Evolutionary conservation across 176 grass and related monocot species (phyloP).

Genomic region (Bromus sterilis): DNA sequence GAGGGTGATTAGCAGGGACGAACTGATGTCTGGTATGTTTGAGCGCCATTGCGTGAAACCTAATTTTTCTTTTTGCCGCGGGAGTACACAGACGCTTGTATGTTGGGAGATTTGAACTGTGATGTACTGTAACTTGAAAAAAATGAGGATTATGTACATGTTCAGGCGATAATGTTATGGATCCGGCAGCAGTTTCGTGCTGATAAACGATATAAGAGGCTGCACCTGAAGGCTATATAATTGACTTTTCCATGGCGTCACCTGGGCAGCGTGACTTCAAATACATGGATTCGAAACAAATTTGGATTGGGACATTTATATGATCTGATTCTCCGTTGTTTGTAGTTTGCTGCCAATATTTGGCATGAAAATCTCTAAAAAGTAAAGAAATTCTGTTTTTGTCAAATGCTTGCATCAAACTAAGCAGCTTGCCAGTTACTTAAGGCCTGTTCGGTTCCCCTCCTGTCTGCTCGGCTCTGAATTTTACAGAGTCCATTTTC

Average conservation of each 20-base stretch:
- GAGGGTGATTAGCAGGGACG: background rate
- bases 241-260: background rate
- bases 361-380: too few relatives aligned
- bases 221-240: background rate
- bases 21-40: background rate
- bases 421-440: too few relatives aligned
- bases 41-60: background rate
- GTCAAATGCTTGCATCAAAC: too few relatives aligned
- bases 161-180: background rate
- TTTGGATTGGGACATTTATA: background rate
- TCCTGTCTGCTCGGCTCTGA: too few relatives aligned
- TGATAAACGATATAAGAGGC: background rate
- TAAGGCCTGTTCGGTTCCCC: too few relatives aligned
- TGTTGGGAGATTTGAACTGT: background rate
- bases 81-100: background rate
- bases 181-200: background rate
- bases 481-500: too few relatives aligned
- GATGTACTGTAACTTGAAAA: constrained; percentile 2
- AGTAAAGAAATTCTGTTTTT: too few relatives aligned
- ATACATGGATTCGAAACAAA: background rate
- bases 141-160: background rate
- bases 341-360: background rate
- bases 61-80: background rate
- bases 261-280: background rate
- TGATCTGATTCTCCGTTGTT: background rate